A percentile compares a stretch with the other conserved stretches of the same genome.
phyloP scores from a whole-genome alignment of 176 grass and related monocot genomes.

The Saccharum spontaneum region DNA sequence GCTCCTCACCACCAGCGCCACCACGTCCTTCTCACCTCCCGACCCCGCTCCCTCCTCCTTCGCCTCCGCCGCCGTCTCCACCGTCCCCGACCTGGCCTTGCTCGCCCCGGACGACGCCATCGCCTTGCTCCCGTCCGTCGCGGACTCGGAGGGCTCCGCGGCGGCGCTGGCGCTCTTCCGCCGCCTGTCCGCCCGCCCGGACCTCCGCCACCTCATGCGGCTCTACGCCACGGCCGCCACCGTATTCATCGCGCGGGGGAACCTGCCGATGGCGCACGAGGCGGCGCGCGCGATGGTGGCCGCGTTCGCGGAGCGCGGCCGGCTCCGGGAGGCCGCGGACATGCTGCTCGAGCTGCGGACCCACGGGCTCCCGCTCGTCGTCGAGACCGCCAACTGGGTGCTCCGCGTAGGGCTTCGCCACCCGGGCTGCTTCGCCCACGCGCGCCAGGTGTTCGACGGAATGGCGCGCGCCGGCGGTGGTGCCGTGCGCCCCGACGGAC shows the following conservation, averaged over 20 bases:
- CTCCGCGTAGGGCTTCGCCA: constrained; percentile 45
- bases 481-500: constrained; percentile 42
- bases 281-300: constrained; percentile 62
- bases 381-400: constrained; percentile 80
- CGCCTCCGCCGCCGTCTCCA: not conserved
- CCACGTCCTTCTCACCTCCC: not conserved
- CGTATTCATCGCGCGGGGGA: constrained; percentile 57
- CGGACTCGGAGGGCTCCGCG: constrained; percentile 53
- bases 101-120: constrained; percentile 64
- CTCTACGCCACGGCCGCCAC: constrained; percentile 73
- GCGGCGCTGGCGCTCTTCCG: constrained; percentile 68
- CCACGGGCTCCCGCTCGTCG: constrained; percentile 59
- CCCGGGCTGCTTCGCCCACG: constrained; percentile 37
- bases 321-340: constrained; percentile 66
- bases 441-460: constrained; percentile 69
- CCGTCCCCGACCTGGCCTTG: not conserved
- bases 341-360: constrained; percentile 89
- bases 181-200: constrained; percentile 39
- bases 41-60: not conserved
- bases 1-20: not conserved
- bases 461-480: constrained; percentile 25
- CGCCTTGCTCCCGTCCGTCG: constrained; percentile 42
- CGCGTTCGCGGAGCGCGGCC: constrained; percentile 53
- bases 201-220: constrained; percentile 62
- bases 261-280: constrained; percentile 80